Conservation (phyloP, 371 early-diverging fungal species). For the Chytridiales sp. region DNA sequence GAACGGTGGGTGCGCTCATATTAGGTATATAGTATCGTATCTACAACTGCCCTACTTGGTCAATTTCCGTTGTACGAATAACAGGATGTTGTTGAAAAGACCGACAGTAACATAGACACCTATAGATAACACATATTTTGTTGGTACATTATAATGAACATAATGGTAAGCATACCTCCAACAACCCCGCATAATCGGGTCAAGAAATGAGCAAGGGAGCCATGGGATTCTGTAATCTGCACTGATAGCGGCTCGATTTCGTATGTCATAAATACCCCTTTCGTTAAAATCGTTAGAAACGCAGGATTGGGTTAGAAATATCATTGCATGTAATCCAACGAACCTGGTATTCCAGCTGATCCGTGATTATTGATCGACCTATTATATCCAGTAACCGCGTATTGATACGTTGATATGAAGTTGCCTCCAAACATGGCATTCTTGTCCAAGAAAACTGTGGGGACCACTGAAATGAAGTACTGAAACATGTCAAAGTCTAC, state of each 20-base stretch:
- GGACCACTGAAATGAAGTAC: slow-evolving; percentile 82
- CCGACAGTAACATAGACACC: slow-evolving; percentile 31
- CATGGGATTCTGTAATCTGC: slow-evolving; percentile 66
- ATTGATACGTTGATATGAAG: slow-evolving; percentile 80
- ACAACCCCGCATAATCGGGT: slow-evolving; percentile 85
- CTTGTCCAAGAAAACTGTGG: slow-evolving; percentile 74
- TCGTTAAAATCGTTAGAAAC: slow-evolving; percentile 33
- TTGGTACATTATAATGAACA: background rate
- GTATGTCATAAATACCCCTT: slow-evolving; percentile 88
- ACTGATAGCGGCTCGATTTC: slow-evolving; percentile 87
- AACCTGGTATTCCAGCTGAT: slow-evolving; percentile 43
- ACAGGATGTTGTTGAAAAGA: slow-evolving; percentile 20
- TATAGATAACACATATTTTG: background rate
- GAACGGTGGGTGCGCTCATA: too few species aligned
- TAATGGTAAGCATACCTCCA: slow-evolving; percentile 67
- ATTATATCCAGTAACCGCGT: slow-evolving; percentile 78
- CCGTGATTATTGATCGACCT: slow-evolving; percentile 35
- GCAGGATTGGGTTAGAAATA: background rate
- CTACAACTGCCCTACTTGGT: too few species aligned
- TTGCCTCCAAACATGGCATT: slow-evolving; percentile 45
- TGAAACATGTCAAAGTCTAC: slow-evolving; percentile 63
- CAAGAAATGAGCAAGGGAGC: slow-evolving; percentile 68
- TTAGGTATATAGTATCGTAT: too few species aligned
- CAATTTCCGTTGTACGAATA: too few species aligned
- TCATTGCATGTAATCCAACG: background rate